Evolutionary conservation across 2,329 filamentous ascomycete species (phyloP), one percentile per base, ranked within the genome.

Genomic region (Graphilbum ipis-grandicollis): DNA sequence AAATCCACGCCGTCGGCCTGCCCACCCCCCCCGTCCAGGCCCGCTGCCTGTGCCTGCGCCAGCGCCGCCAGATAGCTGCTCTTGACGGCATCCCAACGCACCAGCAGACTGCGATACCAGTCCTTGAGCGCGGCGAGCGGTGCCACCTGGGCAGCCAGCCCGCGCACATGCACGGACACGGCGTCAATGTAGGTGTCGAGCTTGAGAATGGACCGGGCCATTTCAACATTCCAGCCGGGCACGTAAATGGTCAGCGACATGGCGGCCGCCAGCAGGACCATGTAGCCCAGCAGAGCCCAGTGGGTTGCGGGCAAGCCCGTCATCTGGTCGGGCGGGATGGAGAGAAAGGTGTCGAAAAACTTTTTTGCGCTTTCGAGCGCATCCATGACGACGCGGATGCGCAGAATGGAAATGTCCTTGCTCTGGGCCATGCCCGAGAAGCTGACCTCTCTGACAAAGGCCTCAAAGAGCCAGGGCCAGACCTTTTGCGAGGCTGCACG

Each of bases 241-340:
- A 25, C 35, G 3, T 35, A 15, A 4, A 35, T 19, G 6, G 37
- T 26, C 15, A 39, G 15, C 2, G 37, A 39, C 33, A 39, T 35
- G 13, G 32, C n/a, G 6, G 28, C 33, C 15, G 17, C 13, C 12
- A 39, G 33, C 12, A 31, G 21, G 4, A 39, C 19, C 17, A 13
- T 32, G 29, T 39, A 39, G 9, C 37, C 33, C 12, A 39, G 37
- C 4, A 39, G 15, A 9, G 37, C 33, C 37, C 37, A 39, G 6
- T 32, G 26, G 2, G 33, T 32, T 2, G 33, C n/a, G 3, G 37
- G 29, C 14, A 39, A 19, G 9, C 21, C 19, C 9, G 18, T 9
- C 7, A 34, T 19, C 9, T 26, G 3, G 15, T 26, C 19, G 2
- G 9, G 12, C 22, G 37, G 26, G 1, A 39, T 32, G 4, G 32